Evolutionary conservation across 2,329 filamentous ascomycete species (phyloP).

Genomic region (Septoria petroselini): DNA sequence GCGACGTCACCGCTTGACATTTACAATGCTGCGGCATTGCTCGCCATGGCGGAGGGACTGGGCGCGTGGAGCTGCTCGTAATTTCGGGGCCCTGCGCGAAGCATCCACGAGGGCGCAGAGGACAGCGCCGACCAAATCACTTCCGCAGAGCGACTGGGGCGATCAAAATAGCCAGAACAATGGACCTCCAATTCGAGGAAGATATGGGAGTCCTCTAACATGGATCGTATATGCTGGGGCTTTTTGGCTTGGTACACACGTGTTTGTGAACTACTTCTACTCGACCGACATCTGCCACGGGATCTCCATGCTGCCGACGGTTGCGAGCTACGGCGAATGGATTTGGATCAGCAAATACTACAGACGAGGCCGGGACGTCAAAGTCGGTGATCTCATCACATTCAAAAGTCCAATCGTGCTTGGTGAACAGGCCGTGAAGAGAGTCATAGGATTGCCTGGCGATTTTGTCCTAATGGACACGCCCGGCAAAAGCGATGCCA

Average conservation of each 20-base stretch:
- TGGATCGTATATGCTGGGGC: slow-evolving; percentile 3
- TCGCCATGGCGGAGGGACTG: no score
- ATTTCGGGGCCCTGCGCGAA: no score
- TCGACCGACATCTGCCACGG: slow-evolving; percentile 61
- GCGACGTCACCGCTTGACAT: no score
- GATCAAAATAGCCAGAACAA: no score
- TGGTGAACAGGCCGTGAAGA: slow-evolving; percentile 63
- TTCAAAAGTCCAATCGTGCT: slow-evolving; percentile 69
- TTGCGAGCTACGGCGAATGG: slow-evolving; percentile 64
- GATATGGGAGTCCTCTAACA: background rate
- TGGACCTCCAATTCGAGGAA: background rate
- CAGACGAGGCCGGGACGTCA: slow-evolving; percentile 63
- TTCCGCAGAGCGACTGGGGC: no score
- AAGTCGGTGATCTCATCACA: slow-evolving; percentile 79
- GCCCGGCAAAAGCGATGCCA: slow-evolving; percentile 47
- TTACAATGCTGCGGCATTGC: no score
- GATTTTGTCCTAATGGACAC: slow-evolving; percentile 70
- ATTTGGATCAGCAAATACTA: slow-evolving; percentile 66
- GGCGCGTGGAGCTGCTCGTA: no score
- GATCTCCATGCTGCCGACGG: slow-evolving; percentile 86
- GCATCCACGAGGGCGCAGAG: no score
- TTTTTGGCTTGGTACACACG: slow-evolving; percentile 6
- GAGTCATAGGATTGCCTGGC: slow-evolving; percentile 59
- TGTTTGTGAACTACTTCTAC: slow-evolving; percentile 53
- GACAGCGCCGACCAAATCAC: no score